Evolutionary conservation across 306 rosid genomes (phyloP), one percentile per base, ranked within the genome.

Genomic region (Vigna angularis): DNA sequence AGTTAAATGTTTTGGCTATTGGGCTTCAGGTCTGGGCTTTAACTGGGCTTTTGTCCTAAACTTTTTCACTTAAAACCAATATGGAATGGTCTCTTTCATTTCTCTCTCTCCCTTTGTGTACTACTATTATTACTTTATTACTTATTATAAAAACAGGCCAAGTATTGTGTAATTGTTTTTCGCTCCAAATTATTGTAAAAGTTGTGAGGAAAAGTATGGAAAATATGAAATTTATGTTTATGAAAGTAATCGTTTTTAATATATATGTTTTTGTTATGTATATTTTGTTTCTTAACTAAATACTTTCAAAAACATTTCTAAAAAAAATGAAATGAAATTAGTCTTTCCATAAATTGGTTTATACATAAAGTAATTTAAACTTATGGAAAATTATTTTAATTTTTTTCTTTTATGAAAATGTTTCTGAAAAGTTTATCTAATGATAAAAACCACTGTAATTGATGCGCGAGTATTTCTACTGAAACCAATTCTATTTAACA

Each of bases 11-110:
- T 67, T 68, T 34, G 16, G 69, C 68, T 34, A 13, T 40, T 6
- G 87, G 89, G 28, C 73, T 78, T 81, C 45, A 79, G 26, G 49
- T 83, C 52, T 85, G 74, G 74, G 81, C 47, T 74, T 65, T 73
- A 76, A 5, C 42, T 75, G 70, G 79, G 36, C 58, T 65, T 59
- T 34, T 24, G 8, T 22, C 4, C n/a, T 49, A 4, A 66, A 13
- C 50, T 38, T 45, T 66, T 66, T 42, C 47, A 40, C 12, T 40
- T 48, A 3, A 8, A 15, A 5, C 5, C 18, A 24, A 24, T 24
- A 24, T 24, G 26, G 2, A 24, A 24, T 26, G 3, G 28, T 30
- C 0, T 30, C 32, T 63, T 45, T 30, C 70, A 9, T 3, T 3
- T 10, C 38, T 18, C 10, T 16, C 50, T 18, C 10, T 47, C 49